Conservation (phyloP, 176 grass and related monocot species). For the Phyllostachys edulis region DNA sequence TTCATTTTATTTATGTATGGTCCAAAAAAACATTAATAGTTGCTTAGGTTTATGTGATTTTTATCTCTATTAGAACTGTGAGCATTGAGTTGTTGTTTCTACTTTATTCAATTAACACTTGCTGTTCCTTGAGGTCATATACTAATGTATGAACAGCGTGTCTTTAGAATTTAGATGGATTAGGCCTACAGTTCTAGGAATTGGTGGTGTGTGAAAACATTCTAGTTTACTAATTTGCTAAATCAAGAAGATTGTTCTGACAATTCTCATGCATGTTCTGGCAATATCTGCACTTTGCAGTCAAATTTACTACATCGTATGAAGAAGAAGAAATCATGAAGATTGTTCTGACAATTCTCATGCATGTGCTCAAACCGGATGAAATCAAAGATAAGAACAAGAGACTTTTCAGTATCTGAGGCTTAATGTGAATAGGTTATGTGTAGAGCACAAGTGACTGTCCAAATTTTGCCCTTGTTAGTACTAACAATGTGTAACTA, state of each 20-base stretch:
- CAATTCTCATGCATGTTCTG: neutral
- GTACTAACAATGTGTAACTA: neutral
- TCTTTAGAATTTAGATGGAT: neutral
- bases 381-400: constrained; percentile 36
- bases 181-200: neutral
- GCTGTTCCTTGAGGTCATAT: neutral
- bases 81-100: neutral
- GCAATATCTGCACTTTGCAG: constrained; percentile 37
- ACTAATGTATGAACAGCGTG: neutral
- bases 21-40: neutral
- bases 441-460: constrained; percentile 17
- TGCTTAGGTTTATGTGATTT: neutral
- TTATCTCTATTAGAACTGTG: neutral
- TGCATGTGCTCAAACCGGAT: constrained; percentile 58
- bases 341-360: constrained; percentile 58
- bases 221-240: neutral
- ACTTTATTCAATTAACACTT: neutral
- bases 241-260: neutral
- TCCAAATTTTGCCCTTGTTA: constrained; percentile 23
- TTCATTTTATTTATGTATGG: neutral
- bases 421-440: constrained; percentile 5
- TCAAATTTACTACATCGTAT: constrained; percentile 55
- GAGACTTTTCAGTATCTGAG: constrained; percentile 17
- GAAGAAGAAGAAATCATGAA: constrained; percentile 70
- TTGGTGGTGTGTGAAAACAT: neutral